phyloP scores from a whole-genome alignment of 2,329 filamentous ascomycete species.

The Chaetomiaceae sp. region DNA sequence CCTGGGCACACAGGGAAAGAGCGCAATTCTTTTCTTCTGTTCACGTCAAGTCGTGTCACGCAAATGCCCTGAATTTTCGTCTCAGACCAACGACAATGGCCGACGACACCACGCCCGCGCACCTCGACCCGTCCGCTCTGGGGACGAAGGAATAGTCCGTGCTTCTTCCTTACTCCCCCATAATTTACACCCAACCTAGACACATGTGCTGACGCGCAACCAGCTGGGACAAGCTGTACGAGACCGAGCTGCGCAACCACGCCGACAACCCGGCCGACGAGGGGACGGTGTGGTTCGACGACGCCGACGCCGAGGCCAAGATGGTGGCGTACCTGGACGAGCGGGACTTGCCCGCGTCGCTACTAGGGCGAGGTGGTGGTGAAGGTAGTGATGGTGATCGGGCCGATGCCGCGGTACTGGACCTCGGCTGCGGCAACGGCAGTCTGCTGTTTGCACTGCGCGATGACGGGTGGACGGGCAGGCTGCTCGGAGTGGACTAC shows the following conservation, averaged over 20 bases:
- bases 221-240: slow-evolving; percentile 74
- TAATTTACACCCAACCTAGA: not conserved
- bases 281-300: slow-evolving; percentile 94
- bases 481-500: slow-evolving; percentile 85
- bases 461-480: slow-evolving; percentile 56
- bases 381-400: no score
- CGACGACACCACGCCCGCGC: slow-evolving; percentile 41
- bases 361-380: no score
- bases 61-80: no score
- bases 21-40: no score
- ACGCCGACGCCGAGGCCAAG: slow-evolving; percentile 79
- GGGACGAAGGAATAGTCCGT: slow-evolving; percentile 88
- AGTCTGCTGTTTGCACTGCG: slow-evolving; percentile 79
- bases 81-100: no score
- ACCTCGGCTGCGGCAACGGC: slow-evolving; percentile 92
- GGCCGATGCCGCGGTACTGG: slow-evolving; percentile 59
- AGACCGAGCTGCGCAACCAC: slow-evolving; percentile 65
- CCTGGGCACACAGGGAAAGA: no score
- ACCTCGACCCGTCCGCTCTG: slow-evolving; percentile 70
- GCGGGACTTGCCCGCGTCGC: slow-evolving; percentile 6
- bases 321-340: slow-evolving; percentile 62
- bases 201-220: no score
- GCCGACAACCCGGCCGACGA: slow-evolving; percentile 66
- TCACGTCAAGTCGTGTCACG: no score
- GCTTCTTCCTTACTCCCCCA: not conserved